Base-by-base conservation (phyloP, 352 stramenopile genomes). In the Phytophthora crassamura region DNA sequence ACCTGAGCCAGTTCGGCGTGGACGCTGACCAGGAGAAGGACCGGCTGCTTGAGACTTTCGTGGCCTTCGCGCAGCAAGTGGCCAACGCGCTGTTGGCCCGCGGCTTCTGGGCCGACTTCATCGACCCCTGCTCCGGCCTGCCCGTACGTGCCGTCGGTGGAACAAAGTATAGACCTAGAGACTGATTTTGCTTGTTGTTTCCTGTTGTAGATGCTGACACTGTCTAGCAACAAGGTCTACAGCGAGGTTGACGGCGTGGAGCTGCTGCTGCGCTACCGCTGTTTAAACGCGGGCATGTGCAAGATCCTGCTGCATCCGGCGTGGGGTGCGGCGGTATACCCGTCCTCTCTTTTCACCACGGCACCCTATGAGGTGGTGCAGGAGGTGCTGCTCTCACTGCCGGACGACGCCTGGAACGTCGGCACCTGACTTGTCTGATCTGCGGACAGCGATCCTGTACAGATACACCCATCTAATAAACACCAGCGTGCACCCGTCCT, bases 91-190 rank as follows among this genome's bases (percentile, higher is more conserved):
- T 99, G 20, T 74, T 87, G 39, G 75, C 72, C 20, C 77, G 75
- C 33, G 84, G 91, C 14, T 97, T 90, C 74, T 99, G 95, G 95
- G 95, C 94, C 14, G 97, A 99, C 80, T 99, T 97, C 71, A 99
- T 98, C 73, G 97, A 99, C 83, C 97, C 97, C 20, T 99, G 97
- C 77, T 98, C 91, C 8, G 97, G 97, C 2, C 79, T 99, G 45
- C 96, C 97, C 56, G 84, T 93, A 67, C 55, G 78, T 77, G 22
- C 48, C 25, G 32, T 28, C 25, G 25, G 4, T 30, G 25, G 25
- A 5, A 30, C 25, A 30, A 30, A 30, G 25, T 30, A 30, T 30
- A 30, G 25, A 4, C 25, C 25, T 30, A 30, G 25, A 28, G 25
- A 12, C 18, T 22, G n/a, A 35, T 42, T 30, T 30, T 30, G 1